These are phyloP conservation scores for Tricholoma sp. DNA, from an alignment of 768 basidiomycete species.

Conservation along the genomic window DNA sequence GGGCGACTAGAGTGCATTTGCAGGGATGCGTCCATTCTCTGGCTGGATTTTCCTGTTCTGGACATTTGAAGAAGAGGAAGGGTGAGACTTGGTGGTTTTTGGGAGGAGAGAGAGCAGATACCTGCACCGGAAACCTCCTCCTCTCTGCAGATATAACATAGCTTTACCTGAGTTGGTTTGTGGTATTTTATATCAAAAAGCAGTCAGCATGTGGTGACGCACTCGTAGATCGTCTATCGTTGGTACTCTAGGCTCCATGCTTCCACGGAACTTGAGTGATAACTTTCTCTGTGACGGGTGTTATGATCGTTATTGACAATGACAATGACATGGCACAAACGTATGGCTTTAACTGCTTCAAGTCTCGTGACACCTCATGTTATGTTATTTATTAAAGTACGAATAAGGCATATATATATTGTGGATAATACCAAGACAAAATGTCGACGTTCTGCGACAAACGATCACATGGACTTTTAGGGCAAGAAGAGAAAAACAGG, in stretches of 20 bases:
- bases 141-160: constrained; percentile 79
- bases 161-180: constrained; percentile 44
- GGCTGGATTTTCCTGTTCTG: constrained; percentile 44
- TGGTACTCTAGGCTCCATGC: constrained; percentile 14
- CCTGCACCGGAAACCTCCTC: constrained; percentile 54
- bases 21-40: constrained; percentile 76
- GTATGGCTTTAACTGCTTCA: no score
- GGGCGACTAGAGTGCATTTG: constrained; percentile 74
- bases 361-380: neutral
- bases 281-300: no score
- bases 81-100: neutral
- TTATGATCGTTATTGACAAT: no score
- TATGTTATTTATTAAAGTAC: no score
- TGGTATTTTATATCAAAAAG: neutral
- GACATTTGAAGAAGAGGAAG: neutral
- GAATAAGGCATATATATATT: neutral
- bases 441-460: constrained; percentile 5
- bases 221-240: constrained; percentile 25
- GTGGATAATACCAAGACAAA: neutral
- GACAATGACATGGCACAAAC: no score
- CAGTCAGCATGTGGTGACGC: constrained; percentile 3
- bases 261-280: no score
- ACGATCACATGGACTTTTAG: constrained; percentile 4
- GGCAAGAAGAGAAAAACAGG: neutral
- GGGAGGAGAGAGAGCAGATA: constrained; percentile 11